phyloP scores from a whole-genome alignment of 345 rosid genomes.

The Sisymbrium altissimum region DNA sequence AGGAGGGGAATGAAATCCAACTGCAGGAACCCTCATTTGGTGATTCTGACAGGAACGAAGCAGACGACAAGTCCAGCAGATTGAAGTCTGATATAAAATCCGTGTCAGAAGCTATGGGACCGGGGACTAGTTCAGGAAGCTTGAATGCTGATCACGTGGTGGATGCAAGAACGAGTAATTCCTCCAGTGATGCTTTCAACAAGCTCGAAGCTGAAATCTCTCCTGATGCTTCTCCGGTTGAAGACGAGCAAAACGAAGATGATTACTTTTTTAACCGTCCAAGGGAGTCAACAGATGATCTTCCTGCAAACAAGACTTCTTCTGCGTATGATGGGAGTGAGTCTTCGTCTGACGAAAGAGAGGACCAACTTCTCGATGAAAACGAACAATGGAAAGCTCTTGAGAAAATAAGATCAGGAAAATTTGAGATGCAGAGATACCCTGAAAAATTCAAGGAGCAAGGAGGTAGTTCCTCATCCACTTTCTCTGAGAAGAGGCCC shows the following conservation, averaged over 20 bases:
- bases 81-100: not conserved
- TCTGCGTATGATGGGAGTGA: slow-evolving; percentile 68
- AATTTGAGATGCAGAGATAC: slow-evolving; percentile 26
- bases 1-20: slow-evolving; percentile 25
- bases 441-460: slow-evolving; percentile 22
- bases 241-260: slow-evolving; percentile 2
- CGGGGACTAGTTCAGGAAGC: slow-evolving; percentile 9
- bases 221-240: slow-evolving; percentile 20
- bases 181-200: slow-evolving; percentile 1
- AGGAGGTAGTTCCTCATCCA: slow-evolving; percentile 34
- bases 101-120: not conserved
- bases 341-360: slow-evolving; percentile 66
- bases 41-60: slow-evolving; percentile 22
- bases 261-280: not conserved
- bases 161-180: slow-evolving; percentile 14
- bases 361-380: slow-evolving; percentile 46
- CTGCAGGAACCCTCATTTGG: slow-evolving; percentile 20
- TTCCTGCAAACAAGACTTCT: slow-evolving; percentile 40
- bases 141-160: slow-evolving; percentile 12
- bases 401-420: slow-evolving; percentile 39
- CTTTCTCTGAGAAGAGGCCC: slow-evolving; percentile 30
- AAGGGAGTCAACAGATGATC: slow-evolving; percentile 12
- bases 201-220: slow-evolving; percentile 15
- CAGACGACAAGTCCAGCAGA: slow-evolving; percentile 18
- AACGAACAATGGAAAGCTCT: slow-evolving; percentile 29